Evolutionary conservation across 495 filamentous ascomycete species (phyloP).

Genomic region (Penicillium antarcticum): DNA sequence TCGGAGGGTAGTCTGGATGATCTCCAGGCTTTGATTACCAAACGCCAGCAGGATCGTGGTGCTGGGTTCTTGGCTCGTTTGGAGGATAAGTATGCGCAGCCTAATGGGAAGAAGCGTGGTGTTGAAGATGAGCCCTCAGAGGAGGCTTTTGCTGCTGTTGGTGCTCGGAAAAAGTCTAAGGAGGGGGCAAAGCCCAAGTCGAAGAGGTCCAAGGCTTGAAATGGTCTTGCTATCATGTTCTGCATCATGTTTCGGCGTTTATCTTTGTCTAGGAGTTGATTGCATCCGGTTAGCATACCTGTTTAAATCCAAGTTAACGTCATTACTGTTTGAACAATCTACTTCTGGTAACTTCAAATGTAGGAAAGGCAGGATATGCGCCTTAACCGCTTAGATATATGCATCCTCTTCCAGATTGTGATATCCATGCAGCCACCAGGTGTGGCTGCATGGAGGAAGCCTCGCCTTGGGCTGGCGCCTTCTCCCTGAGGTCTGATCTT

Average conservation of each 20-base stretch:
- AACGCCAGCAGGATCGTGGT: conserved; percentile 24
- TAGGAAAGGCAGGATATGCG: no score
- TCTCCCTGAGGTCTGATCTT: background rate
- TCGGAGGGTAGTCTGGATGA: conserved; percentile 21
- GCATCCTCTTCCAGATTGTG: background rate
- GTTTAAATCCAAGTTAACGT: no score
- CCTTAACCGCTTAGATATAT: background rate
- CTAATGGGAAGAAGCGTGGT: conserved; percentile 25
- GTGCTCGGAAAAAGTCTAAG: conserved; percentile 22
- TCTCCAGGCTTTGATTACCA: conserved; percentile 23
- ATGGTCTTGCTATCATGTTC: background rate
- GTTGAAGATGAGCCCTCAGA: conserved; percentile 27
- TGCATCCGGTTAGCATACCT: conserved; percentile 5
- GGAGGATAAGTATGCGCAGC: conserved; percentile 27
- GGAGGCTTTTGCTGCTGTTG: conserved; percentile 33
- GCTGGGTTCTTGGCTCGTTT: conserved; percentile 22
- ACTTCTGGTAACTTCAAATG: no score
- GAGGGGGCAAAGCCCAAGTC: conserved; percentile 11
- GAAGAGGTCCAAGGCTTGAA: conserved; percentile 14
- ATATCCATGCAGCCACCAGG: conserved; percentile 1
- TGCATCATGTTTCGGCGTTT: conserved; percentile 5
- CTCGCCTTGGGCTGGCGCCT: conserved; percentile 6
- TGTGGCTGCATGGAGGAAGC: conserved; percentile 7
- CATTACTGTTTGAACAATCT: no score
- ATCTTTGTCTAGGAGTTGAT: conserved; percentile 7